These are phyloP conservation scores for Entrophospora sp. DNA, from an alignment of 192 early-diverging fungal genomes.

Conservation along the genomic window DNA sequence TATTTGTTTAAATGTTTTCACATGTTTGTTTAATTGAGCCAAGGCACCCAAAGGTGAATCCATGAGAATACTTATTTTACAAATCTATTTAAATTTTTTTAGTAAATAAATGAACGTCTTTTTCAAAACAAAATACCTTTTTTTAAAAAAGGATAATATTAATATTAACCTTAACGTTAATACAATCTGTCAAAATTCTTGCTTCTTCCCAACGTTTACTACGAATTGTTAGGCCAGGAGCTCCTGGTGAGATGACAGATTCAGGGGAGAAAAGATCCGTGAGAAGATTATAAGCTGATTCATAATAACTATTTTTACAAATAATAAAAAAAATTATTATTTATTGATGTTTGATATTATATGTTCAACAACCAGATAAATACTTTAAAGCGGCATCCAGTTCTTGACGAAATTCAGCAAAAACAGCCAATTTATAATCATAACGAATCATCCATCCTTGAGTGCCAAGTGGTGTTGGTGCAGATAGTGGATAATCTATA, in stretches of 20 bases:
- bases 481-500: not conserved
- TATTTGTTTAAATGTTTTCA: conserved; percentile 50
- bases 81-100: conserved; percentile 46
- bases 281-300: conserved; percentile 56
- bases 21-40: conserved; percentile 61
- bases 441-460: conserved; percentile 75
- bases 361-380: not conserved
- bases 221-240: conserved; percentile 36
- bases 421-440: conserved; percentile 65
- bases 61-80: conserved; percentile 61
- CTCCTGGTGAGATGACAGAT: conserved; percentile 35
- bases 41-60: conserved; percentile 59
- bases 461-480: conserved; percentile 30
- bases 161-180: conserved; percentile 60
- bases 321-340: not conserved
- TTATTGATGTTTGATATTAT: not conserved
- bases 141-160: not conserved
- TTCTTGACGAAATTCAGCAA: conserved; percentile 56
- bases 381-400: conserved; percentile 46
- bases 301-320: conserved; percentile 64
- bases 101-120: not conserved
- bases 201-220: conserved; percentile 67
- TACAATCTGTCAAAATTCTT: conserved; percentile 57
- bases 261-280: conserved; percentile 55
- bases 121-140: not conserved